Percentiles rank a stretch among this genome's conserved stretches.
Evolutionary conservation across 768 basidiomycete genomes (phyloP).

Genomic region (Auricularia sp.): DNA sequence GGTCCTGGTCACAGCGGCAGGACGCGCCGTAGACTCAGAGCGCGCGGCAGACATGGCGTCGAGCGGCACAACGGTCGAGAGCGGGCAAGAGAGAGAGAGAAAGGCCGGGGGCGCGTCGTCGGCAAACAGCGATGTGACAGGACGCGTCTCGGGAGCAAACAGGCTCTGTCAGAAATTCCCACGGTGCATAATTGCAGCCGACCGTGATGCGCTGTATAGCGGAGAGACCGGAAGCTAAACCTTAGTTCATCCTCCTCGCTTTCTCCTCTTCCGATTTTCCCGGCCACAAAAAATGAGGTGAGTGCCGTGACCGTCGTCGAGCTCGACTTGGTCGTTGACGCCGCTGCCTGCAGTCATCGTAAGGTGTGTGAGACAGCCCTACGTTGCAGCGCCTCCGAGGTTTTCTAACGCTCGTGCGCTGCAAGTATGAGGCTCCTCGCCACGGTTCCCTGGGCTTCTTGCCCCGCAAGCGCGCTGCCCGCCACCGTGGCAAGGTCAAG

Average conservation of each 20-base stretch:
- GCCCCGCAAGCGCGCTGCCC: conserved; percentile 90
- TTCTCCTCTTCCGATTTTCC: background rate
- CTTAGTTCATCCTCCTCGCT: background rate
- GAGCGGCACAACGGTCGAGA: too few species aligned
- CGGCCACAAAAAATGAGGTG: background rate
- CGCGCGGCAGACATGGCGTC: too few species aligned
- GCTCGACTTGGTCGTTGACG: background rate
- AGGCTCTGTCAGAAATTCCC: too few species aligned
- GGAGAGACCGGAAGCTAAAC: conserved; percentile 3
- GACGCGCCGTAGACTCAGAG: too few species aligned
- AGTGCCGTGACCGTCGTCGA: background rate
- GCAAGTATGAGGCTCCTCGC: conserved; percentile 93
- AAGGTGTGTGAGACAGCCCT: conserved; percentile 44
- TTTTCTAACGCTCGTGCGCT: conserved; percentile 15
- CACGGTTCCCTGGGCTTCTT: conserved; percentile 97
- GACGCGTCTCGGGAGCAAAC: too few species aligned
- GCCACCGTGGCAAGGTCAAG: conserved; percentile 99
- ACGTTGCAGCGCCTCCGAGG: conserved; percentile 1
- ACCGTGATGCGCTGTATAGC: conserved; percentile 17
- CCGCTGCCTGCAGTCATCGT: conserved; percentile 53
- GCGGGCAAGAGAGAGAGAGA: too few species aligned
- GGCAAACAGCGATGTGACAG: too few species aligned
- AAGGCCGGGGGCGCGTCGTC: too few species aligned
- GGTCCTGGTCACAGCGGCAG: too few species aligned
- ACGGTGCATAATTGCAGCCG: conserved; percentile 11